A percentile compares a stretch with the other conserved stretches of the same genome.
phyloP scores from a whole-genome alignment of 1,284 basidiomycete species.

The Ganoderma sinense region DNA sequence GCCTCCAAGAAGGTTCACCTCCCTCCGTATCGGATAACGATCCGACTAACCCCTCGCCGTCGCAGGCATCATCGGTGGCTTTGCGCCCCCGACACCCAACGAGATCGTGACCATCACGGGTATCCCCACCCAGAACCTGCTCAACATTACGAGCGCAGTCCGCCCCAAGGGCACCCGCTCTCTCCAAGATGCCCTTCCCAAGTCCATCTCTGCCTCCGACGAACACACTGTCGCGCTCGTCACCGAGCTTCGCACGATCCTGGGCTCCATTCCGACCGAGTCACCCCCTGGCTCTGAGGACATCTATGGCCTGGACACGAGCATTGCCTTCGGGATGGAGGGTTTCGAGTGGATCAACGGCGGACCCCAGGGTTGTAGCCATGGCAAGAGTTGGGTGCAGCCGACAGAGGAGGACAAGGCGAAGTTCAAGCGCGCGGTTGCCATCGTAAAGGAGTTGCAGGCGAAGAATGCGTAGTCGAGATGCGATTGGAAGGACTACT shows the following conservation, averaged over 20 bases:
- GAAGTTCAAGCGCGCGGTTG: conserved; percentile 72
- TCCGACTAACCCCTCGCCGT: background rate
- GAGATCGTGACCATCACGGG: conserved; percentile 62
- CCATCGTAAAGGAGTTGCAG: conserved; percentile 65
- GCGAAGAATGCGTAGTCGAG: conserved; percentile 40
- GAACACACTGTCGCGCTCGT: conserved; percentile 51
- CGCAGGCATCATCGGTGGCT: conserved; percentile 76
- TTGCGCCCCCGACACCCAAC: conserved; percentile 70
- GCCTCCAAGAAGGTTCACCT: conserved; percentile 43
- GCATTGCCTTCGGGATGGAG: conserved; percentile 67
- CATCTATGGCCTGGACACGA: conserved; percentile 73
- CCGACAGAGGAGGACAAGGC: conserved; percentile 66
- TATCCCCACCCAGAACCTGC: conserved; percentile 40
- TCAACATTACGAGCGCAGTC: conserved; percentile 56
- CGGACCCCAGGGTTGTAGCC: conserved; percentile 65
- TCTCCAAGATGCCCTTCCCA: conserved; percentile 53
- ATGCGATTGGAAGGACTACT: background rate
- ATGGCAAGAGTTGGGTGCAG: conserved; percentile 55
- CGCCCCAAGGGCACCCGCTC: conserved; percentile 56
- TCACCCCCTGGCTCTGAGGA: conserved; percentile 67
- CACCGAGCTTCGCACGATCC: conserved; percentile 61
- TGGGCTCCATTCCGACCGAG: conserved; percentile 66
- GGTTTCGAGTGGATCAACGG: conserved; percentile 69
- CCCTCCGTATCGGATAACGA: conserved; percentile 15
- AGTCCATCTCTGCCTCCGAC: conserved; percentile 49